Evolutionary conservation across 2,329 filamentous ascomycete genomes (phyloP), one percentile per base, ranked within the genome.

Genomic region (Claviceps monticola): DNA sequence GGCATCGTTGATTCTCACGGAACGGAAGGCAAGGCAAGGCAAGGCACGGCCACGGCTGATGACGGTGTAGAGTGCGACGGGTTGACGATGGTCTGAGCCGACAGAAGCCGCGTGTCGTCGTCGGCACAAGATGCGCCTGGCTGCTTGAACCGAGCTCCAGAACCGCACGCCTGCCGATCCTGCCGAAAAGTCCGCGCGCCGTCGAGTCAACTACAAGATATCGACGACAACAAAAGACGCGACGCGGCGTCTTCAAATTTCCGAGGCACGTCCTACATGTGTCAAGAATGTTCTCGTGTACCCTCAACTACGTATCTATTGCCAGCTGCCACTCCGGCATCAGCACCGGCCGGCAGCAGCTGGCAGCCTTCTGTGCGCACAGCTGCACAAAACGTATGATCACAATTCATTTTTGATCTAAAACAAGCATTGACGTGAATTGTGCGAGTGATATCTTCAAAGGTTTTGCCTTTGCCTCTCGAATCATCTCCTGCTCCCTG

Each of bases 61-160:
- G 41, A 52, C 54, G 53, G 53, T 51, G 8, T 17, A 42, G n/a
- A 8, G 48, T 46, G 44, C 41, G 19, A 34, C 52, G 51, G 49
- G 46, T 7, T 37, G 41, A 53, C 49, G 52, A 53, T 46, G 50
- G 19, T 49, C 60, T 66, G 62, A 66, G 66, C 66, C 66, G 66
- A 67, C 55, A 58, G 46, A 66, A 67, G 56, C 59, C 60, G 60
- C 60, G 58, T 19, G 23, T 34, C 42, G 42, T 26, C n/a, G 19
- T 46, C 21, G 36, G 43, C 29, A 39, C 8, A 46, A 38, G 11
- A 26, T 16, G 41, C 13, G 14, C n/a, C 9, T 11, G 34, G 3
- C 8, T 42, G 23, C 16, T 19, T 29, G 17, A 34, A n/a, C 48
- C 48, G 39, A 49, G 39, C 39, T 17, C n/a, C 39, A 5, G 9